Conservation (phyloP, 1,139 yeast genomes). For the Hyphopichia burtonii region DNA sequence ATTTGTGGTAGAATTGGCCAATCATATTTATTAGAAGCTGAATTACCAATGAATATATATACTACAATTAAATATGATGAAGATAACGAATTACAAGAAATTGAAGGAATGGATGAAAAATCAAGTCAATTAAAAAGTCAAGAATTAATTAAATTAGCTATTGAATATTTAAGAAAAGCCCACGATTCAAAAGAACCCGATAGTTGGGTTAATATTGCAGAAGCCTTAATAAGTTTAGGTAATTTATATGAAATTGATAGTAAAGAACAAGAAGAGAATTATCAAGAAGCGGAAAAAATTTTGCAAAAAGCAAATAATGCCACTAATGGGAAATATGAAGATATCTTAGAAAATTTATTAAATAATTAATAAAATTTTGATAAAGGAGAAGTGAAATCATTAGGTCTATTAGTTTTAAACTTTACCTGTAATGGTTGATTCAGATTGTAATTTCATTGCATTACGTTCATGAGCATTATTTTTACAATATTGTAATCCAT, state of each 20-base stretch:
- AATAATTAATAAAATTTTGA: too few species aligned
- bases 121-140: conserved; percentile 53
- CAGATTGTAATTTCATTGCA: conserved; percentile 41
- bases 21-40: conserved; percentile 61
- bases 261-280: conserved; percentile 60
- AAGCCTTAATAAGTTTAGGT: conserved; percentile 77
- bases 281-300: conserved; percentile 64
- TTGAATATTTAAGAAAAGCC: conserved; percentile 55
- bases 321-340: conserved; percentile 69
- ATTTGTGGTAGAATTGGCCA: conserved; percentile 58
- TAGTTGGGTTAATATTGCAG: conserved; percentile 80
- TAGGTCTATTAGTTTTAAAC: conserved; percentile 11
- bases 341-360: conserved; percentile 49
- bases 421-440: conserved; percentile 40
- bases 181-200: conserved; percentile 75
- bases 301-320: conserved; percentile 69
- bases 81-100: conserved; percentile 25
- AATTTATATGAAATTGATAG: conserved; percentile 67
- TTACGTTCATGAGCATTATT: conserved; percentile 64
- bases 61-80: conserved; percentile 58
- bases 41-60: conserved; percentile 55
- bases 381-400: neutral
- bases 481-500: conserved; percentile 76
- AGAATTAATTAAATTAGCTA: conserved; percentile 52
- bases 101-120: conserved; percentile 38